Conservation (phyloP, 2,329 filamentous ascomycete genomes). For the Aureobasidium melanogenum region DNA sequence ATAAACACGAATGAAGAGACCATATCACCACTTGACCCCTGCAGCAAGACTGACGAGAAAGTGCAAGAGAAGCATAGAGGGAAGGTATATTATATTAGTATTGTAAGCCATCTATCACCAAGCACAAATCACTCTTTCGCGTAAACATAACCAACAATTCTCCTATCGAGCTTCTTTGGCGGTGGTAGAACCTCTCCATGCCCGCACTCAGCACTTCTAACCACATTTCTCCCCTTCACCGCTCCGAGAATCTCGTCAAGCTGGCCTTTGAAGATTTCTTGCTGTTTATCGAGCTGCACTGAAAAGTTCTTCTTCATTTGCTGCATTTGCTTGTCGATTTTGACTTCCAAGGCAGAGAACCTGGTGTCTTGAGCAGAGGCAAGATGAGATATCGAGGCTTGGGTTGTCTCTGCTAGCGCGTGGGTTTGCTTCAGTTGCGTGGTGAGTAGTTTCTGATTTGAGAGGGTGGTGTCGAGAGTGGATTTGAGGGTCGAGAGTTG, state of each 20-base stretch:
- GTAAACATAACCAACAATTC: constrained; percentile 15
- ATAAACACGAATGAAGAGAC: background rate
- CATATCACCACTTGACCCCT: background rate
- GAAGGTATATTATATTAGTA: background rate
- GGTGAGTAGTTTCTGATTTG: background rate
- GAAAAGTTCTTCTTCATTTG: background rate
- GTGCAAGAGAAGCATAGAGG: too few relatives aligned
- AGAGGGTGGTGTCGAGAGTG: background rate
- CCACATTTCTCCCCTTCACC: background rate
- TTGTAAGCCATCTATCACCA: background rate
- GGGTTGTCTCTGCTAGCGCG: background rate
- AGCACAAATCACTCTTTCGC: background rate
- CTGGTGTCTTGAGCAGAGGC: background rate
- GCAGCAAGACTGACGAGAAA: background rate
- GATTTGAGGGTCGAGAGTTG: background rate
- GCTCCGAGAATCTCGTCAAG: background rate
- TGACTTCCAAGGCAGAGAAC: background rate
- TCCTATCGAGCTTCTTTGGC: constrained; percentile 14
- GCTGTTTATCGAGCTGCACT: background rate
- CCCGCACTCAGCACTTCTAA: constrained; percentile 2
- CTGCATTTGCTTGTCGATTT: background rate
- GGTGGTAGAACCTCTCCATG: constrained; percentile 14
- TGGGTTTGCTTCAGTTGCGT: background rate
- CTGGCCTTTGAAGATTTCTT: background rate
- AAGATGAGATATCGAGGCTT: background rate